These are phyloP conservation scores for Pulveroboletus frians DNA, from an alignment of 768 basidiomycete genomes.

Conservation along the genomic window DNA sequence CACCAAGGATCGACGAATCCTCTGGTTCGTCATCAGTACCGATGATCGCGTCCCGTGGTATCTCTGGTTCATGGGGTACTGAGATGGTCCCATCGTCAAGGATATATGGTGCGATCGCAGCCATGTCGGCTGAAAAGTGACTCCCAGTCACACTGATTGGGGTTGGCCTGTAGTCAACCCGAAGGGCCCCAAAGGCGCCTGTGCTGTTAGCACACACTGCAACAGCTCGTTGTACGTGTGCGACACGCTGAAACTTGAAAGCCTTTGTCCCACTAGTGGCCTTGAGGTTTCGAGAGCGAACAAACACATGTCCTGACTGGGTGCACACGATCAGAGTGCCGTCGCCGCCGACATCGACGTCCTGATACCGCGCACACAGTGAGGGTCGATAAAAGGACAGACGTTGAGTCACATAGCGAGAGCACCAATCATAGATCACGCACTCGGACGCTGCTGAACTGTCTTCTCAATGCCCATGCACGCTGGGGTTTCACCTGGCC, in stretches of 20 bases:
- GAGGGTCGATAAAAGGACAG: neutral
- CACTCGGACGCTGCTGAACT: conserved; percentile 78
- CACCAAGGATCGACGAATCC: conserved; percentile 33
- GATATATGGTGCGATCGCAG: conserved; percentile 57
- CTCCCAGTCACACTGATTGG: conserved; percentile 53
- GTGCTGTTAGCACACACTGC: conserved; percentile 81
- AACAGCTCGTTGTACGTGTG: conserved; percentile 79
- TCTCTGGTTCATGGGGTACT: neutral
- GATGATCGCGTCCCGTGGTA: neutral
- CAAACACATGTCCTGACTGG: conserved; percentile 89
- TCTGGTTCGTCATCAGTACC: conserved; percentile 35
- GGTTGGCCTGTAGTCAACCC: conserved; percentile 61
- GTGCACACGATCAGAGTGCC: conserved; percentile 91
- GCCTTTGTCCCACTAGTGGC: conserved; percentile 36
- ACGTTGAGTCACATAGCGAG: neutral
- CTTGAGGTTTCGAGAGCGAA: conserved; percentile 57
- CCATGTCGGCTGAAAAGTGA: conserved; percentile 60
- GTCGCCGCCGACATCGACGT: conserved; percentile 84
- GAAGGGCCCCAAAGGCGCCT: conserved; percentile 83
- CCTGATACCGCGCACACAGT: conserved; percentile 37
- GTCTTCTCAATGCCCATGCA: conserved; percentile 84
- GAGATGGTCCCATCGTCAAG: neutral
- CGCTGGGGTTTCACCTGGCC: conserved; percentile 67
- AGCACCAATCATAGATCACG: conserved; percentile 15
- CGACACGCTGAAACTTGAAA: conserved; percentile 75